Evolutionary conservation across 768 basidiomycete species (phyloP).

Genomic region (Filobasidium floriforme): DNA sequence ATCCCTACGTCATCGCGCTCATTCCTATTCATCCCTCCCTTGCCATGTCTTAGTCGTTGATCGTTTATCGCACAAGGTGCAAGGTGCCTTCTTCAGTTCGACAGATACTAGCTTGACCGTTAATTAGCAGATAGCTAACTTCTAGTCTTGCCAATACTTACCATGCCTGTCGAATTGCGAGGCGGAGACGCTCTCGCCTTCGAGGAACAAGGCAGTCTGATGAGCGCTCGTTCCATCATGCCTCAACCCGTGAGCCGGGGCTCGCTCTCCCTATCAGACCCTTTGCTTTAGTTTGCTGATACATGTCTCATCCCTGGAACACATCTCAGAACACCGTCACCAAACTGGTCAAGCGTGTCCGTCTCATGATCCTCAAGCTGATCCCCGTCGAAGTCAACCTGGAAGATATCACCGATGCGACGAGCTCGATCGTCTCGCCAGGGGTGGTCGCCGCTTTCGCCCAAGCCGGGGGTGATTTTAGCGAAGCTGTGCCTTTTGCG

Average conservation of each 20-base stretch:
- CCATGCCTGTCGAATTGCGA: background rate
- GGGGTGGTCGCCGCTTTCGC: constrained; percentile 63
- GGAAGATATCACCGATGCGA: constrained; percentile 61
- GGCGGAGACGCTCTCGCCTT: constrained; percentile 25
- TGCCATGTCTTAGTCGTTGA: too few species aligned
- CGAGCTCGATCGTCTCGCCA: constrained; percentile 74
- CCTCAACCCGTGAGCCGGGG: constrained; percentile 38
- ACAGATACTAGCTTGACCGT: too few species aligned
- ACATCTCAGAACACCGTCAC: constrained; percentile 34
- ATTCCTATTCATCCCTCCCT: too few species aligned
- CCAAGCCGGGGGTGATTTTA: constrained; percentile 77
- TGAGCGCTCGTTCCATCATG: constrained; percentile 28
- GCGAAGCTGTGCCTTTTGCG: constrained; percentile 59
- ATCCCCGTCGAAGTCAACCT: constrained; percentile 70
- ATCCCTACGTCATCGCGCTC: too few species aligned
- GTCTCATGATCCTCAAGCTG: constrained; percentile 64
- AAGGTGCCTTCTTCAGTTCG: too few species aligned
- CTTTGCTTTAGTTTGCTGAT: background rate
- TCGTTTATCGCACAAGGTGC: too few species aligned
- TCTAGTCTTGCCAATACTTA: too few species aligned
- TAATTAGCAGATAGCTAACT: too few species aligned
- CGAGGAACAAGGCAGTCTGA: constrained; percentile 40
- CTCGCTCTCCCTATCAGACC: background rate
- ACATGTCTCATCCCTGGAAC: background rate
- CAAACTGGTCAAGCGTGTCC: constrained; percentile 67